Conservation (phyloP, 2,329 filamentous ascomycete species). For the Chaetoscypha palmicola region DNA sequence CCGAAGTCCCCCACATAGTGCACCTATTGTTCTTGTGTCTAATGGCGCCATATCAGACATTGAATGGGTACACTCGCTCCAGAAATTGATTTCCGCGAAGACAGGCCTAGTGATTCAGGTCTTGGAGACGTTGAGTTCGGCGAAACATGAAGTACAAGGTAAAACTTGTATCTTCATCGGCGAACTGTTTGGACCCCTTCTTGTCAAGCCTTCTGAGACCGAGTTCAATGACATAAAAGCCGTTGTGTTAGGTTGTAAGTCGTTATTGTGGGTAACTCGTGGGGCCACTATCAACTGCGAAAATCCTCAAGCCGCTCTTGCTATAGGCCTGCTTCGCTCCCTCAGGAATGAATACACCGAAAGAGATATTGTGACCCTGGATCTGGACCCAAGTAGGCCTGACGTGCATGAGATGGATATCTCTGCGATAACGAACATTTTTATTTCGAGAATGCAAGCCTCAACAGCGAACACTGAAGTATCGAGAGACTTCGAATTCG, state of each 20-base stretch:
- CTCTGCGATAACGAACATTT: background rate
- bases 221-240: background rate
- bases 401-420: background rate
- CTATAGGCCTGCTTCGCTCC: background rate
- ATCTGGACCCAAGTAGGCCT: background rate
- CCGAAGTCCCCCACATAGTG: too few species aligned
- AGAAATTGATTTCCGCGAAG: too few species aligned
- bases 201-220: too few species aligned
- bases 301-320: background rate
- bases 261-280: background rate
- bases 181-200: too few species aligned
- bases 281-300: background rate
- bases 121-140: too few species aligned
- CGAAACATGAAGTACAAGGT: too few species aligned
- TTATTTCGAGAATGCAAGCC: background rate
- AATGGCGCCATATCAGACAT: too few species aligned
- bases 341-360: background rate
- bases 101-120: too few species aligned
- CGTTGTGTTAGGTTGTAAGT: background rate
- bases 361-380: background rate
- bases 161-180: too few species aligned
- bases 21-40: too few species aligned
- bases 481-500: conserved; percentile 6
- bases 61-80: too few species aligned
- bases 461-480: background rate